Percentiles rank a stretch among this genome's conserved stretches.
These are phyloP conservation scores for Wickerhamiella sorbophila DNA, from an alignment of 805 yeast species.

Conservation along the genomic window DNA sequence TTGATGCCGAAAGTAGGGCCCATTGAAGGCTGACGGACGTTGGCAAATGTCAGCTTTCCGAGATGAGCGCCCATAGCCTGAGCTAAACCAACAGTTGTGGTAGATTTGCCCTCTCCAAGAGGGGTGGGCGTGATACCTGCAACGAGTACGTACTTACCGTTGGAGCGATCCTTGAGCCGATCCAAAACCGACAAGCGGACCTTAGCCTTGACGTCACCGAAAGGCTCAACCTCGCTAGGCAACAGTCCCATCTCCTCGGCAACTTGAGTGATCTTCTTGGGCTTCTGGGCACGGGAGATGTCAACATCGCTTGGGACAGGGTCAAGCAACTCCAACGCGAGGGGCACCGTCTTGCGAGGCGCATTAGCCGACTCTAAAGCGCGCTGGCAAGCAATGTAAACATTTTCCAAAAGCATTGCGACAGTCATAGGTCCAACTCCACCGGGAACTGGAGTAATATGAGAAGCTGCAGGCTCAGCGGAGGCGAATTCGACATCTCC, in stretches of 20 bases:
- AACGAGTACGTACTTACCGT: constrained; percentile 81
- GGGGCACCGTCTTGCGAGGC: constrained; percentile 38
- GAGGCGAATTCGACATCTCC: constrained; percentile 85
- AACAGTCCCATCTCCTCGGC: constrained; percentile 75
- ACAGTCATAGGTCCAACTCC: constrained; percentile 99
- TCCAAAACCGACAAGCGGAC: constrained; percentile 54
- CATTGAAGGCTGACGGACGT: constrained; percentile 95
- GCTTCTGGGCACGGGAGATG: constrained; percentile 76
- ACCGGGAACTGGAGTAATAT: constrained; percentile 94
- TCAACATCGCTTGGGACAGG: constrained; percentile 90
- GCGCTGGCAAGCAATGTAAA: constrained; percentile 61
- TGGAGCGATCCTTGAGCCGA: constrained; percentile 45
- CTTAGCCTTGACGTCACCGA: constrained; percentile 83
- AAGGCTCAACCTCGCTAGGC: constrained; percentile 69
- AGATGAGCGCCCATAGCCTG: constrained; percentile 92
- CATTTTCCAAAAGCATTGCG: constrained; percentile 83
- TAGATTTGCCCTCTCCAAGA: constrained; percentile 93
- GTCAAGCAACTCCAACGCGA: constrained; percentile 36
- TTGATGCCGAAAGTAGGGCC: constrained; percentile 98
- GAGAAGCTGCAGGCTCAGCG: constrained; percentile 47
- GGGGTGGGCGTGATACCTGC: constrained; percentile 99
- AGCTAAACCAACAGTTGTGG: constrained; percentile 93
- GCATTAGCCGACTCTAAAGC: constrained; percentile 24
- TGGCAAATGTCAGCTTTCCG: constrained; percentile 71
- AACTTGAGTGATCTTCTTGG: constrained; percentile 61